A percentile compares a stretch with the other conserved stretches of the same genome.
These are phyloP conservation scores for Penicillium janthinellum DNA, from an alignment of 2,329 filamentous ascomycete species.

Conservation along the genomic window DNA sequence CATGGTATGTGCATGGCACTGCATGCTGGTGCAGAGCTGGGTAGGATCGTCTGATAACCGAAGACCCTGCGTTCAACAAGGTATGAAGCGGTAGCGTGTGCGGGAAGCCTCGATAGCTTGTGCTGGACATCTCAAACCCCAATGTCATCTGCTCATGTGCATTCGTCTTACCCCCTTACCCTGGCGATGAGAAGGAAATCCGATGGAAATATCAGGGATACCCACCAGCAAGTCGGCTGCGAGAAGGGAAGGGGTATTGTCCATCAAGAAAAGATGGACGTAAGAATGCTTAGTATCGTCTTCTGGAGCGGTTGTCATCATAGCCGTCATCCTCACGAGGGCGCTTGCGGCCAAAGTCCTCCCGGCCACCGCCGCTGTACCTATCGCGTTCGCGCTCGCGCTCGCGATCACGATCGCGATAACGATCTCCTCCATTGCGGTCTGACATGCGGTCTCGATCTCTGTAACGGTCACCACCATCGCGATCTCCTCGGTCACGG, in stretches of 20 bases:
- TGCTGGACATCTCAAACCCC: constrained; percentile 34
- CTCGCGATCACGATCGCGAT: constrained; percentile 50
- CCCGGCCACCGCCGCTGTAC: constrained; percentile 48
- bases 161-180: constrained; percentile 42
- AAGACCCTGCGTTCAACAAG: not conserved
- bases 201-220: constrained; percentile 41
- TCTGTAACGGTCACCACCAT: constrained; percentile 52
- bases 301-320: constrained; percentile 69
- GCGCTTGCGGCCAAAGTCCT: constrained; percentile 63
- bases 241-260: constrained; percentile 23
- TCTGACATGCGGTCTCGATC: constrained; percentile 56
- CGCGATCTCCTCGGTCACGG: constrained; percentile 57
- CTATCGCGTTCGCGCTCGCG: constrained; percentile 51
- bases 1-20: constrained; percentile 3
- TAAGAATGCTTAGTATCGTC: constrained; percentile 55
- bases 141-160: constrained; percentile 7
- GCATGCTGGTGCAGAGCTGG: not conserved
- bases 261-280: constrained; percentile 9
- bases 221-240: constrained; percentile 47
- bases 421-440: constrained; percentile 32
- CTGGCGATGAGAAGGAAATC: constrained; percentile 29
- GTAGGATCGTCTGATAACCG: not conserved
- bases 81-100: not conserved
- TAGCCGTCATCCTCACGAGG: constrained; percentile 76
- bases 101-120: not conserved